phyloP scores from a whole-genome alignment of 306 rosid genomes.

The Inga oerstediana region DNA sequence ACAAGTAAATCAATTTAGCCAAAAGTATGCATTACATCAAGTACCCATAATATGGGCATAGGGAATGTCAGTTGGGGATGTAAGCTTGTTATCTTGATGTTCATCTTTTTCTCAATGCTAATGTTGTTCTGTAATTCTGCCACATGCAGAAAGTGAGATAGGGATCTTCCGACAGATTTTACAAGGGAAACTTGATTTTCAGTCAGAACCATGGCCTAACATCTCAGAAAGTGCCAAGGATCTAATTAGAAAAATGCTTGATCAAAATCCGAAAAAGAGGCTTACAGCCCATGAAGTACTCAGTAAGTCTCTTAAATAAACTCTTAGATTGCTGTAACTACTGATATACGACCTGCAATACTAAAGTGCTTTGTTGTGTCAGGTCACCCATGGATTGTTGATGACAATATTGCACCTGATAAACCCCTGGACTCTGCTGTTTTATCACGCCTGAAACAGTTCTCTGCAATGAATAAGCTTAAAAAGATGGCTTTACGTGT shows the following conservation, averaged over 20 bases:
- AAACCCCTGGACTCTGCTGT: slow-evolving; percentile 69
- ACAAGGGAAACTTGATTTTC: slow-evolving; percentile 56
- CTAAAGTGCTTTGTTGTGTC: slow-evolving; percentile 33
- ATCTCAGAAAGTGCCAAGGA: slow-evolving; percentile 68
- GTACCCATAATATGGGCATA: background rate
- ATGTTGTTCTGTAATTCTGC: slow-evolving; percentile 29
- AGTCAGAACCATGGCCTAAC: slow-evolving; percentile 67
- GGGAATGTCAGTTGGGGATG: slow-evolving; percentile 11
- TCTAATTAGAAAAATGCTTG: slow-evolving; percentile 62
- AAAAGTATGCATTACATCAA: background rate
- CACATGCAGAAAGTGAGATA: slow-evolving; percentile 51
- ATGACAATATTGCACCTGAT: slow-evolving; percentile 62
- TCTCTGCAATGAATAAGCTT: slow-evolving; percentile 69
- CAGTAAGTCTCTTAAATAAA: slow-evolving; percentile 35
- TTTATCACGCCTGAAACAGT: slow-evolving; percentile 58
- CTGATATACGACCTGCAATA: slow-evolving; percentile 15
- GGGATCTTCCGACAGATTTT: slow-evolving; percentile 64
- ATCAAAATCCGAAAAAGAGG: slow-evolving; percentile 56
- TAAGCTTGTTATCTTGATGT: slow-evolving; percentile 26
- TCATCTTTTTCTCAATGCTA: slow-evolving; percentile 14
- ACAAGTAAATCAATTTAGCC: background rate
- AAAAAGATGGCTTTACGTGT: slow-evolving; percentile 69
- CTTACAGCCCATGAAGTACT: slow-evolving; percentile 60
- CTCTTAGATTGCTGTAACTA: background rate
- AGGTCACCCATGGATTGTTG: slow-evolving; percentile 73